Conservation (phyloP, 176 grass and related monocot species). For the Oryza nivara region DNA sequence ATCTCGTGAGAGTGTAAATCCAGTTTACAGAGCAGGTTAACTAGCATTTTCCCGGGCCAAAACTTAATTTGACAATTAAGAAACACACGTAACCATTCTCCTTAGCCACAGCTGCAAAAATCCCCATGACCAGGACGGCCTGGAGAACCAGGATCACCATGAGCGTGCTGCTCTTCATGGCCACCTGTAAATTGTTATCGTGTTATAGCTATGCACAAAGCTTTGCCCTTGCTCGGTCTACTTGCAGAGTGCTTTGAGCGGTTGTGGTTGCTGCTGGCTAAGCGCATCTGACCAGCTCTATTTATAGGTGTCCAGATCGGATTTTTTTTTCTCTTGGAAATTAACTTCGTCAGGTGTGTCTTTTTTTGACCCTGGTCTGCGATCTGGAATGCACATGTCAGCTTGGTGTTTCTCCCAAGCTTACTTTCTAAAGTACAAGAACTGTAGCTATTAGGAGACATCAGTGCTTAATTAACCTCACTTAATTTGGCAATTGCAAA, state of each 20-base stretch:
- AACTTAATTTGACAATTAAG: not conserved
- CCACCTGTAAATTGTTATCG: not conserved
- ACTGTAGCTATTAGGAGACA: not conserved
- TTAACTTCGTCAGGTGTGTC: not conserved
- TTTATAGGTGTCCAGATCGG: slow-evolving; percentile 3
- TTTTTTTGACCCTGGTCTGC: too few species aligned
- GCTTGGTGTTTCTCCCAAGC: not conserved
- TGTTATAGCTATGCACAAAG: not conserved
- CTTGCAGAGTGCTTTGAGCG: not conserved
- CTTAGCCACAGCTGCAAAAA: slow-evolving; percentile 8
- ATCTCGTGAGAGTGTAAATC: too few species aligned
- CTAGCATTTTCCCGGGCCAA: not conserved
- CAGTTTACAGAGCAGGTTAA: too few species aligned
- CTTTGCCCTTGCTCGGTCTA: not conserved
- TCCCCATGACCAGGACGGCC: slow-evolving; percentile 30
- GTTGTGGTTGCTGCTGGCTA: not conserved
- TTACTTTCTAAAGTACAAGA: not conserved
- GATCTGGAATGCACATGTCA: not conserved
- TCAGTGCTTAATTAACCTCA: not conserved
- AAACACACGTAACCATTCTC: slow-evolving; percentile 14
- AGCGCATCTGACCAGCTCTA: not conserved
- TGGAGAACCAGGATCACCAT: slow-evolving; percentile 43
- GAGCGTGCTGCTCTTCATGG: slow-evolving; percentile 37
- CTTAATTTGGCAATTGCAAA: not conserved
- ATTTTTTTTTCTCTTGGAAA: not conserved